phyloP scores from a whole-genome alignment of 2,329 filamentous ascomycete genomes.

The Aphanoascus verrucosus region DNA sequence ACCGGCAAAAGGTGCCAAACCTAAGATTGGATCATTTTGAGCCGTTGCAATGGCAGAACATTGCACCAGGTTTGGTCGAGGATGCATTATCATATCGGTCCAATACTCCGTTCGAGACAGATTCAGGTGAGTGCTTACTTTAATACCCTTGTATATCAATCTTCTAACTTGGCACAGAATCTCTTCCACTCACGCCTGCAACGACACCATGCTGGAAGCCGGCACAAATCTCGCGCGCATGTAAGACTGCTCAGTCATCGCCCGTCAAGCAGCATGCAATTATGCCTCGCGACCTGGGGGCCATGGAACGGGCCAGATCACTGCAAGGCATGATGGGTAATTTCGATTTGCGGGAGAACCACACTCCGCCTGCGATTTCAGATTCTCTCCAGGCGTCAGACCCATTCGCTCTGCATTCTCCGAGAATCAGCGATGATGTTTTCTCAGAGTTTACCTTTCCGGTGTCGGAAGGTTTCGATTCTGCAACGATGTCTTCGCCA shows the following conservation, averaged over 20 bases:
- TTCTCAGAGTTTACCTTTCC: slow-evolving; percentile 16
- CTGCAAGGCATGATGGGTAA: slow-evolving; percentile 36
- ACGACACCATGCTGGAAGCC: slow-evolving; percentile 47
- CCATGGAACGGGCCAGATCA: slow-evolving; percentile 38
- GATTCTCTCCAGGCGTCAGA: slow-evolving; percentile 35
- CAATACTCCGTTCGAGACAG: slow-evolving; percentile 51
- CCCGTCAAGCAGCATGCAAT: slow-evolving; percentile 29
- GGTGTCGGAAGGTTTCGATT: slow-evolving; percentile 15
- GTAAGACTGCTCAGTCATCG: slow-evolving; percentile 31
- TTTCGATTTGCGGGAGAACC: slow-evolving; percentile 29
- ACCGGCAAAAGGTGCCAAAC: slow-evolving; percentile 7
- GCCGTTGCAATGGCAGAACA: slow-evolving; percentile 14
- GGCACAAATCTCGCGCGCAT: slow-evolving; percentile 29
- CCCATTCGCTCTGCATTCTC: slow-evolving; percentile 44
- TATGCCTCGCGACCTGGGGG: slow-evolving; percentile 25
- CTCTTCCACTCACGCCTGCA: slow-evolving; percentile 54
- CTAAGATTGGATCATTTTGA: slow-evolving; percentile 42
- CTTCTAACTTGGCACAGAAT: slow-evolving; percentile 10
- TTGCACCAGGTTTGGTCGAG: slow-evolving; percentile 27
- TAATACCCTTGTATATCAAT: neutral
- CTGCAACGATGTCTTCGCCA: slow-evolving; percentile 21
- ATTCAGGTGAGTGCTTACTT: slow-evolving; percentile 43
- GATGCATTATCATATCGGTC: slow-evolving; percentile 39
- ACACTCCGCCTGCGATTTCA: slow-evolving; percentile 45
- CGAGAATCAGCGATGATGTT: slow-evolving; percentile 13